phyloP scores from a whole-genome alignment of 2,329 filamentous ascomycete species.

The Xylogone sp. region DNA sequence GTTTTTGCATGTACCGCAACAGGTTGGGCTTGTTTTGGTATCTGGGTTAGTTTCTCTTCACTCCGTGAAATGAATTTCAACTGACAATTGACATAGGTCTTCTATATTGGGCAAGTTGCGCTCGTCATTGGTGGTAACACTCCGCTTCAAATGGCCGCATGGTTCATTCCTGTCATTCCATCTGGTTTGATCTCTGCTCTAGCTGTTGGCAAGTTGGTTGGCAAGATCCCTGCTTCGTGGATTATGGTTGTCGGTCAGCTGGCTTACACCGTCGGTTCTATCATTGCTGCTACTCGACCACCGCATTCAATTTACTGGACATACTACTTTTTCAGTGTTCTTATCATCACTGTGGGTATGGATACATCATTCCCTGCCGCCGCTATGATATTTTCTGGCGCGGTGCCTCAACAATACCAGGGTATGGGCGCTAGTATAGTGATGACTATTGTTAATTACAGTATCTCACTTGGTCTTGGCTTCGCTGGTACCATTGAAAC shows the following conservation, averaged over 20 bases:
- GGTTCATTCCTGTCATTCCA: slow-evolving; percentile 8
- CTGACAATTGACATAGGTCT: slow-evolving; percentile 2
- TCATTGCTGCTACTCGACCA: slow-evolving; percentile 42
- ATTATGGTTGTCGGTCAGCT: slow-evolving; percentile 31
- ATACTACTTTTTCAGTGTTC: slow-evolving; percentile 52
- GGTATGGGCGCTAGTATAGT: slow-evolving; percentile 53
- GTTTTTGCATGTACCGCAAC: slow-evolving; percentile 21
- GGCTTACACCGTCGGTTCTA: slow-evolving; percentile 34
- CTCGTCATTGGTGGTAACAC: slow-evolving; percentile 6
- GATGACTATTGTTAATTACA: slow-evolving; percentile 64
- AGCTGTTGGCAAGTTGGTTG: slow-evolving; percentile 6
- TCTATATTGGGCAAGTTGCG: slow-evolving; percentile 5
- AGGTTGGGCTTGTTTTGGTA: slow-evolving; percentile 9
- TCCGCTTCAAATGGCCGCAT: slow-evolving; percentile 9
- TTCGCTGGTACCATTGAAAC: slow-evolving; percentile 62
- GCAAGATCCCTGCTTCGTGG: slow-evolving; percentile 32
- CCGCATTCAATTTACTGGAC: slow-evolving; percentile 58
- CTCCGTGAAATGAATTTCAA: slow-evolving; percentile 21
- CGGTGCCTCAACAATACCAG: slow-evolving; percentile 40
- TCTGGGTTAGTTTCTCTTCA: slow-evolving; percentile 38
- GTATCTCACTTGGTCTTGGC: slow-evolving; percentile 61
- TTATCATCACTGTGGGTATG: slow-evolving; percentile 59
- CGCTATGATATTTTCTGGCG: slow-evolving; percentile 55
- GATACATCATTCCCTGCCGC: slow-evolving; percentile 63
- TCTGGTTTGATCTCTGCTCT: slow-evolving; percentile 9